A percentile compares a stretch with the other conserved stretches of the same genome.
phyloP scores from a whole-genome alignment of 192 early-diverging fungal genomes.

The Nowakowskiella sp. region DNA sequence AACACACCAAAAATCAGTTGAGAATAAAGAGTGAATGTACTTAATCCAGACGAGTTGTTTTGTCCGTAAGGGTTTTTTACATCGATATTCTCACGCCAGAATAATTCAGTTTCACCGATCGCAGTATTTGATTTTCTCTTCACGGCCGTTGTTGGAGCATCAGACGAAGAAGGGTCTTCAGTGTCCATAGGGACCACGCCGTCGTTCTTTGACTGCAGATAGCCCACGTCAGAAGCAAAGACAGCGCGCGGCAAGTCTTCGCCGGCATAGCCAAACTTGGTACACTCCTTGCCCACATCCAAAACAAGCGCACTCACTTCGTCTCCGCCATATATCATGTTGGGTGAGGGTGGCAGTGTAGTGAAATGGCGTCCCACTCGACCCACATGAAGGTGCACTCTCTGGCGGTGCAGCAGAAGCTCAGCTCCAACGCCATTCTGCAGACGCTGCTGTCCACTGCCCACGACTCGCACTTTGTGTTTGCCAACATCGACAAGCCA shows the following conservation, averaged over 20 bases:
- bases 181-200: slow-evolving; percentile 7
- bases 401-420: too few relatives aligned
- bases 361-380: too few relatives aligned
- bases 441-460: too few relatives aligned
- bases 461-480: too few relatives aligned
- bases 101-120: slow-evolving; percentile 35
- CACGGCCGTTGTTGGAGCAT: slow-evolving; percentile 12
- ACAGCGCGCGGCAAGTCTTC: slow-evolving; percentile 88
- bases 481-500: too few relatives aligned
- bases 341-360: too few relatives aligned
- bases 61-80: slow-evolving; percentile 73
- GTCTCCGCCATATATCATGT: slow-evolving; percentile 62
- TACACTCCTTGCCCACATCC: slow-evolving; percentile 81
- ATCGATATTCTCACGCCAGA: slow-evolving; percentile 73
- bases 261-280: slow-evolving; percentile 93
- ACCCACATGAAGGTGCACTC: too few relatives aligned
- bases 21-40: slow-evolving; percentile 29
- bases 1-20: not conserved
- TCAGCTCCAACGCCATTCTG: too few relatives aligned
- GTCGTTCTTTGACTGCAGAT: slow-evolving; percentile 11
- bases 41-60: too few relatives aligned
- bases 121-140: slow-evolving; percentile 25
- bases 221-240: slow-evolving; percentile 74
- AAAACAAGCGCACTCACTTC: slow-evolving; percentile 91
- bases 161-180: slow-evolving; percentile 24